Base-by-base conservation (phyloP, 73 alveolate species). In the Paramecium sexaurelia region DNA sequence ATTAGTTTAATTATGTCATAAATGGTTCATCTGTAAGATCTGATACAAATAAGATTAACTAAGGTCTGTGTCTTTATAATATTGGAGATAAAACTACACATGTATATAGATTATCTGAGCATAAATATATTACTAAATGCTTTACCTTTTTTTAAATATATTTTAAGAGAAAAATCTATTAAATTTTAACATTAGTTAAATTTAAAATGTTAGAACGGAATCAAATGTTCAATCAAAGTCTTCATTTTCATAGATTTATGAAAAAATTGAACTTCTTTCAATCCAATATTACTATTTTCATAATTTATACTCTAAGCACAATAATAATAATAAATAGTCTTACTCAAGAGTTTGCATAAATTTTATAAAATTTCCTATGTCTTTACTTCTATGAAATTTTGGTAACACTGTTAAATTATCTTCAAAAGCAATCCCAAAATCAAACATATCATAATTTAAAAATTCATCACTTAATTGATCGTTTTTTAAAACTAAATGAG, bases 271-370 rank as follows among this genome's bases (percentile, higher is more conserved):
- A 71, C 17, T 32, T 71, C 57, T 10, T 32, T 71, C 55, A 71
- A 37, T 71, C 56, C 86, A 15, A 33, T 71, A 17, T 61, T 61
- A 9, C 83, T 45, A 32, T 61, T 61, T 32, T 61, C 83, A 61
- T 61, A 61, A 29, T 26, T 61, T 61, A 61, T 61, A 29, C 83
- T 61, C 83, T 61, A 32, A 33, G 86, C 56, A 37, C 86, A 35
- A 71, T 33, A 27, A 35, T 35, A 71, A 27, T 71, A 35, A 35
- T 15, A 26, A 11, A 61, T 10, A 61, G 20, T 22, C 43, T 35
- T 71, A 71, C 86, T 71, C 86, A 71, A 37, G 57, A 33, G 56
- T 33, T 71, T 71, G 66, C 35, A 71, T 36, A 9, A 71, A 71
- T 71, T 71, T 32, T 2, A 36, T 19, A 36, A 71, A 71, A 35